Conservation (phyloP, 257 asterid species). For the Solanum clarkiae region DNA sequence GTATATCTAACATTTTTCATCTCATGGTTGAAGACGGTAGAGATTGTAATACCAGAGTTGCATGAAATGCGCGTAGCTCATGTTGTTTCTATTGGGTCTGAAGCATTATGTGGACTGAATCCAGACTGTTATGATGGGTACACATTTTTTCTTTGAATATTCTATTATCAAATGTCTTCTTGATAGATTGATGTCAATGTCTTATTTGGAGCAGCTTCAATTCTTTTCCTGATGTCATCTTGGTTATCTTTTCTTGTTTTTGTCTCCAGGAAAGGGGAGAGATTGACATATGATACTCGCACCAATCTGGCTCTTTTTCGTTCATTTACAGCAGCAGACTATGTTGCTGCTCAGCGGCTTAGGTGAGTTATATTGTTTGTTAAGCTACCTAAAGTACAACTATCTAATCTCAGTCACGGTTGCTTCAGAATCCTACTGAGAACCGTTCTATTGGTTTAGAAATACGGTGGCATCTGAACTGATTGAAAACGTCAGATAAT, state of each 20-base stretch:
- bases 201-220: neutral
- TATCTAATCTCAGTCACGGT: neutral
- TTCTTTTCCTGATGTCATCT: neutral
- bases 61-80: constrained; percentile 91
- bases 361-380: constrained; percentile 29
- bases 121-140: constrained; percentile 86
- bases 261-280: constrained; percentile 40
- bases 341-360: constrained; percentile 93
- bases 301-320: constrained; percentile 78
- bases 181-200: neutral
- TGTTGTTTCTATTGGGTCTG: constrained; percentile 82
- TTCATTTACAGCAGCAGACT: constrained; percentile 81
- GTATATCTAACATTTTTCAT: constrained; percentile 4
- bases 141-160: constrained; percentile 8
- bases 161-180: neutral
- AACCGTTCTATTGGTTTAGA: neutral
- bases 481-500: neutral
- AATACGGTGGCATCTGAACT: neutral
- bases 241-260: neutral
- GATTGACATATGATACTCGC: constrained; percentile 64
- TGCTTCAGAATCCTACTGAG: neutral
- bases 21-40: constrained; percentile 54
- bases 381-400: neutral
- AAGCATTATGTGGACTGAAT: constrained; percentile 50
- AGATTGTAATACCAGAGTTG: constrained; percentile 86